Conservation (phyloP, 1,139 yeast species). For the Tardiomyces digboiensis region DNA sequence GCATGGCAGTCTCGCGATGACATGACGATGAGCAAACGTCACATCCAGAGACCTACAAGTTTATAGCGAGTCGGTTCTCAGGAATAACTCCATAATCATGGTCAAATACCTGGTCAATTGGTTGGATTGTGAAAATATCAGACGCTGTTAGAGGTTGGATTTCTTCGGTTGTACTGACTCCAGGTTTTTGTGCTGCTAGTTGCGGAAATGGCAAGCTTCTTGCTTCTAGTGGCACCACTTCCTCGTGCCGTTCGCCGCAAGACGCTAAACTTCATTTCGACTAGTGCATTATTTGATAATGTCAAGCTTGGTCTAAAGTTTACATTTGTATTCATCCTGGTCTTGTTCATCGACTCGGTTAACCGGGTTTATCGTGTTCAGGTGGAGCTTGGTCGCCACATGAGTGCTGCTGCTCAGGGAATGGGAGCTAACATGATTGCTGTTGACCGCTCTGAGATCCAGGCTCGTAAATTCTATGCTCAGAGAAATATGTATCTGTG, state of each 20-base stretch:
- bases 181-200: conserved; percentile 63
- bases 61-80: no score
- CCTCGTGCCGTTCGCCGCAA: conserved; percentile 70
- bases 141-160: neutral
- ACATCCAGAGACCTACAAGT: no score
- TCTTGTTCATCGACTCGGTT: conserved; percentile 81
- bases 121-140: neutral
- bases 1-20: no score
- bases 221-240: conserved; percentile 74
- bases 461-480: conserved; percentile 87
- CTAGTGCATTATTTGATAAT: conserved; percentile 62
- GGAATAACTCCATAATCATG: no score
- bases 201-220: conserved; percentile 72
- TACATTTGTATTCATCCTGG: conserved; percentile 71
- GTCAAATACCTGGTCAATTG: no score
- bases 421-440: conserved; percentile 16
- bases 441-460: conserved; percentile 63
- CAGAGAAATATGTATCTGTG: conserved; percentile 96
- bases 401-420: neutral
- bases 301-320: conserved; percentile 75
- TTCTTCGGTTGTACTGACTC: conserved; percentile 1
- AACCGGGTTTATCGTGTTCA: conserved; percentile 72
- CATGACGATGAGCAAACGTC: no score
- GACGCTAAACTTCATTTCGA: conserved; percentile 51
- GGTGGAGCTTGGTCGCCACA: conserved; percentile 7